Conservation (phyloP, 345 rosid genomes). For the Brassica rapa region DNA sequence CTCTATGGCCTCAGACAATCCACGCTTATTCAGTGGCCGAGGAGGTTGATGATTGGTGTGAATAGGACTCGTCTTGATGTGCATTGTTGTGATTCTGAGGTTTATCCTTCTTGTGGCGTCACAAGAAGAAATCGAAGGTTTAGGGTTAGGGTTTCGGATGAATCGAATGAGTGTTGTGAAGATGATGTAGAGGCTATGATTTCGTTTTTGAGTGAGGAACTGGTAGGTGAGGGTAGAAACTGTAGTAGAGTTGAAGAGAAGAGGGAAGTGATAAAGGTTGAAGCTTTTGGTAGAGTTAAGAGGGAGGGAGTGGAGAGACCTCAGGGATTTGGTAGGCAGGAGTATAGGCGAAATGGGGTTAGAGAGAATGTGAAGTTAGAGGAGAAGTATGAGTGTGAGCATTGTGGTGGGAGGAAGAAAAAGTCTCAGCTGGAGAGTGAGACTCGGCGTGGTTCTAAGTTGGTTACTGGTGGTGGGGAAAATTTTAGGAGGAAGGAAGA, state of each 20-base stretch:
- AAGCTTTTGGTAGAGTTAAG: slow-evolving; percentile 12
- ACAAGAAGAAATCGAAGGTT: slow-evolving; percentile 47
- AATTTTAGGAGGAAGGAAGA: slow-evolving; percentile 43
- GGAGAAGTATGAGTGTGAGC: slow-evolving; percentile 34
- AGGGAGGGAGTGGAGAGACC: background rate
- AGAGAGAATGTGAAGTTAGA: slow-evolving; percentile 7
- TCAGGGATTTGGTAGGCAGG: slow-evolving; percentile 21
- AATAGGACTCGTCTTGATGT: slow-evolving; percentile 39
- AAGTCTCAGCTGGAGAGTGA: slow-evolving; percentile 18
- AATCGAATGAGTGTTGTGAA: slow-evolving; percentile 45
- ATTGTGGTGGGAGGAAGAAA: slow-evolving; percentile 32
- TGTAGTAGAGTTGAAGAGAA: slow-evolving; percentile 48
- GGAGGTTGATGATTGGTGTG: slow-evolving; percentile 51
- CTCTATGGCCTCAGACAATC: slow-evolving; percentile 70
- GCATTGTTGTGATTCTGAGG: slow-evolving; percentile 44
- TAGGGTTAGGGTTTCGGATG: slow-evolving; percentile 45
- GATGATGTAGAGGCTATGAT: slow-evolving; percentile 71
- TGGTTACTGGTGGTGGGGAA: slow-evolving; percentile 37
- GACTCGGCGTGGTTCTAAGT: slow-evolving; percentile 39
- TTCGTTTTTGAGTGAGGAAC: slow-evolving; percentile 75
- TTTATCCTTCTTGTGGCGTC: slow-evolving; percentile 43
- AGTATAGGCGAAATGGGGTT: slow-evolving; percentile 6
- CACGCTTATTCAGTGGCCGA: slow-evolving; percentile 63
- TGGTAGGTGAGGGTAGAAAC: slow-evolving; percentile 47
- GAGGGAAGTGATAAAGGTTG: slow-evolving; percentile 41